Base-by-base conservation (phyloP, 306 rosid species). In the Nissolia schottii region DNA sequence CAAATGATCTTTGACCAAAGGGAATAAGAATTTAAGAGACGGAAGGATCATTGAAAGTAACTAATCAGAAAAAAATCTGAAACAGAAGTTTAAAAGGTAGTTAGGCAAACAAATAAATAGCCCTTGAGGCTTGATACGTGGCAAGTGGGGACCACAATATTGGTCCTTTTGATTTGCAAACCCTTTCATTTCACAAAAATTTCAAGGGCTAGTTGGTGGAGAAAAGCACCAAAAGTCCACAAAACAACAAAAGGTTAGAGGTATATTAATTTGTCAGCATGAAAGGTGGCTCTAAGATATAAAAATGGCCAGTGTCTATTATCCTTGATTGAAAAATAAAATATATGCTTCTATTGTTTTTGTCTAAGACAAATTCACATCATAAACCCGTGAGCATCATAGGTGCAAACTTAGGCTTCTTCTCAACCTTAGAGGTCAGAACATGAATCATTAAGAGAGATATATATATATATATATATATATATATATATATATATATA, bases 151-250 rank as follows among this genome's bases (percentile, higher is more conserved):
- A 28, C 90, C 90, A 73, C 77, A 48, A 78, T 4, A 37, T n/a
- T 60, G 18, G 13, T 19, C 41, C 40, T 55, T 65, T 34, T 68
- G 69, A 64, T 72, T 51, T 68, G 74, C 79, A 76, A 69, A 73
- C 55, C 69, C 61, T 68, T n/a, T n/a, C n/a, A n/a, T n/a, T n/a
- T 24, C 54, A 66, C 45, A 25, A 66, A 74, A 85, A 80, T 66
- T 87, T 90, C 96, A 90, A 87, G 56, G 76, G 66, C 85, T 78
- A 81, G 97, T 88, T 88, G 98, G 93, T 88, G 85, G 87, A 81
- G 87, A 74, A 82, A 66, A 64, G 20, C 85, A 27, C 64, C 62
- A 88, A 88, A 88, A 93, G 96, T 90, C 96, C 87, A 54, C 87
- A 87, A 85, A 79, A 82, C 80, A 79, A 84, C 86, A 83, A 84